phyloP scores from a whole-genome alignment of 768 basidiomycete species.

The Saitozyma sp. region DNA sequence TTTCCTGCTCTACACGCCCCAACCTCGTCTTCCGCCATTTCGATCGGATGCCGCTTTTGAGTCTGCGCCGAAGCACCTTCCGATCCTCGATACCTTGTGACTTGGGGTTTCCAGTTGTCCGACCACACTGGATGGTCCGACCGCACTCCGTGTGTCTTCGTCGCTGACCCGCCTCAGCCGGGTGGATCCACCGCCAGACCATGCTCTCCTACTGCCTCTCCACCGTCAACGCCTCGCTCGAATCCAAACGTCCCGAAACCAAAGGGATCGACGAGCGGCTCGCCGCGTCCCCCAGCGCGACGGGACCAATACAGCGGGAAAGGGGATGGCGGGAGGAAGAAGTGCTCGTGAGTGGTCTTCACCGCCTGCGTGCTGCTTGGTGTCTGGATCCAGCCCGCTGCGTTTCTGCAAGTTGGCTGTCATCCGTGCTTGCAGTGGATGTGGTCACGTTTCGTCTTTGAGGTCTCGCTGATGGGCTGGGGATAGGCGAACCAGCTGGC shows the following conservation, averaged over 20 bases:
- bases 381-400: background rate
- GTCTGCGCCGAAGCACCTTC: background rate
- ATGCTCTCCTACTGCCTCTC: constrained; percentile 41
- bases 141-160: background rate
- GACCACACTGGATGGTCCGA: background rate
- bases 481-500: constrained; percentile 41
- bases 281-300: background rate
- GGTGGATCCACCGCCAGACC: constrained; percentile 50
- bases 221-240: constrained; percentile 34
- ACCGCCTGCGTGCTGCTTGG: background rate
- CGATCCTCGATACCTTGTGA: no score
- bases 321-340: constrained; percentile 43
- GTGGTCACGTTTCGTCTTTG: background rate
- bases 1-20: background rate
- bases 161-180: constrained; percentile 28
- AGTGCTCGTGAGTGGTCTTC: constrained; percentile 33
- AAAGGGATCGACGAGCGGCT: constrained; percentile 25
- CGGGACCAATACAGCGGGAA: constrained; percentile 6
- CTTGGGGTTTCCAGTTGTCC: no score
- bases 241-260: constrained; percentile 23
- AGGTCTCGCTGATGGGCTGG: background rate
- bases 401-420: background rate
- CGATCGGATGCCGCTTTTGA: background rate
- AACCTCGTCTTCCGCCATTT: background rate
- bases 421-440: background rate